Percentiles rank a stretch among this genome's conserved stretches.
These are phyloP conservation scores for Backusella tarrabulga DNA, from an alignment of 192 early-diverging fungal genomes.

Conservation along the genomic window DNA sequence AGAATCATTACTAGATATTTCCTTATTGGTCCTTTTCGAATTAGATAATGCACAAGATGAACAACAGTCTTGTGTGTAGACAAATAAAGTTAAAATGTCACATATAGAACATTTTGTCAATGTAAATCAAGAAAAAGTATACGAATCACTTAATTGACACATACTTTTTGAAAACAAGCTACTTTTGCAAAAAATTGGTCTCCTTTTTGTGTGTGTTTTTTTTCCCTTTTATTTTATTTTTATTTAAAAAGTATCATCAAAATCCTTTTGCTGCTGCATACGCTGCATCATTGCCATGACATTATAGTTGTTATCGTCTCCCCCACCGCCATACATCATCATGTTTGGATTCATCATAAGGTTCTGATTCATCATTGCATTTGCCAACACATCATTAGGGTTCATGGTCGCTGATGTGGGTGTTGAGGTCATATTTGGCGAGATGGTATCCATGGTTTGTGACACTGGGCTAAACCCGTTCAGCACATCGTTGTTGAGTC, in stretches of 20 bases:
- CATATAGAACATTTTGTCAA: no score
- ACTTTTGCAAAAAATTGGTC: no score
- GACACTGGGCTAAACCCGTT: constrained; percentile 1
- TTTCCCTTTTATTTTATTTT: neutral
- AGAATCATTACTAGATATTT: no score
- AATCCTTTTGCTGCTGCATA: constrained; percentile 20
- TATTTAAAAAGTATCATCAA: constrained; percentile 7
- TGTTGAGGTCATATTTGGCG: constrained; percentile 10
- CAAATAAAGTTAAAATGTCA: no score
- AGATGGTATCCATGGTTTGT: constrained; percentile 11
- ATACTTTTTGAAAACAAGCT: no score
- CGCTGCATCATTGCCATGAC: constrained; percentile 38
- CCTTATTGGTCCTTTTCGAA: no score
- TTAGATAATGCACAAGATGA: no score
- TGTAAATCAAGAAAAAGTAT: no score
- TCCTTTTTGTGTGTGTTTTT: neutral
- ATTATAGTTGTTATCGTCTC: constrained; percentile 16
- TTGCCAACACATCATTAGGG: constrained; percentile 20
- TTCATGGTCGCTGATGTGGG: neutral
- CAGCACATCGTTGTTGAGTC: neutral
- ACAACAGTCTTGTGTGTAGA: no score
- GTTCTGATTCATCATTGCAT: constrained; percentile 34
- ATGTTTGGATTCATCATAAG: constrained; percentile 21
- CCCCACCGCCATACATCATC: constrained; percentile 16
- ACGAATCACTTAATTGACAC: no score